Evolutionary conservation across 306 rosid genomes (phyloP).

Genomic region (Canavalia ensiformis): DNA sequence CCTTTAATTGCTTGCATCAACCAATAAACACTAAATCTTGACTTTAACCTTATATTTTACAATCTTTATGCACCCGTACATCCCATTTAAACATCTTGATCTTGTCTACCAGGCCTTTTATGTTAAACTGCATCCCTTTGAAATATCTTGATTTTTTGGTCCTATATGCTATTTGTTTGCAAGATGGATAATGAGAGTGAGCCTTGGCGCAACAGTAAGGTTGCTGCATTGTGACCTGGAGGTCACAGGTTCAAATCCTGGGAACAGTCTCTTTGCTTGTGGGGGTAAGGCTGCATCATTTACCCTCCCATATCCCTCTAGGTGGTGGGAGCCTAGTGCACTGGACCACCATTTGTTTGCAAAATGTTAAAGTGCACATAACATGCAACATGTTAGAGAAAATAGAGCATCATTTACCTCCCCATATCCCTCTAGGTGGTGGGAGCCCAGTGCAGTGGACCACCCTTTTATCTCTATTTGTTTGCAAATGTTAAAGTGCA

Average conservation of each 20-base stretch:
- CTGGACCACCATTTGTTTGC: neutral
- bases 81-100: constrained; percentile 1
- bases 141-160: constrained; percentile 15
- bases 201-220: constrained; percentile 17
- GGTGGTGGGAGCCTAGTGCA: constrained; percentile 18
- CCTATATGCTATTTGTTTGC: constrained; percentile 18
- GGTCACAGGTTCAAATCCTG: constrained; percentile 2
- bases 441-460: neutral
- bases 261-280: neutral
- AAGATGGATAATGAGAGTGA: constrained; percentile 10
- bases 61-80: neutral
- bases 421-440: neutral
- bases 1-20: neutral
- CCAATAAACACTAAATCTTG: neutral
- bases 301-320: neutral
- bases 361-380: neutral
- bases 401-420: neutral
- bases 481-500: neutral
- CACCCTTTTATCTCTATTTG: neutral
- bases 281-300: neutral
- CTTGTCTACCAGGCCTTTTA: neutral
- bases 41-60: neutral
- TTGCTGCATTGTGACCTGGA: constrained; percentile 12
- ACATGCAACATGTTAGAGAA: neutral
- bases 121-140: neutral